Evolutionary conservation across 208 protist genomes (phyloP).

Genomic region (Leptomonas pyrrhocoris): DNA sequence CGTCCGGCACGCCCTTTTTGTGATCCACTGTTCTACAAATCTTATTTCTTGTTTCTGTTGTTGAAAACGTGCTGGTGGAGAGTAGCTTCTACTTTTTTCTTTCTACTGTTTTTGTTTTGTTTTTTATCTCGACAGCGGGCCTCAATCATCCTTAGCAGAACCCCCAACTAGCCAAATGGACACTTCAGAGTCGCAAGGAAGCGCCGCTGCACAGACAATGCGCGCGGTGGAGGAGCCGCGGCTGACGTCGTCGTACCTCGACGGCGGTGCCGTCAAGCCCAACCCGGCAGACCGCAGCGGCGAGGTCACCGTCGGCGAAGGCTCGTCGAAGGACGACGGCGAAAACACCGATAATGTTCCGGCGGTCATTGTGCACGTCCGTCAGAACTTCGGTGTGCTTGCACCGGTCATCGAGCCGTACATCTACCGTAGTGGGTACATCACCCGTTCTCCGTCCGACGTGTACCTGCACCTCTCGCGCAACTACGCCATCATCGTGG

Average conservation of each 20-base stretch:
- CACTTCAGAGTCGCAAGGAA: slow-evolving; percentile 14
- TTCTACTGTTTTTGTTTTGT: background rate
- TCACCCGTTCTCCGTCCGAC: slow-evolving; percentile 49
- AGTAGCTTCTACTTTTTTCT: too few species aligned
- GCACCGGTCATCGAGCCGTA: slow-evolving; percentile 53
- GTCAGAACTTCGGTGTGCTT: slow-evolving; percentile 64
- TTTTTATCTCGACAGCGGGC: background rate
- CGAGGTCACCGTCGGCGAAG: background rate
- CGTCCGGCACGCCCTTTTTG: too few species aligned
- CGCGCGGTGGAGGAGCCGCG: slow-evolving; percentile 16
- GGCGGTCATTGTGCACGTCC: slow-evolving; percentile 52
- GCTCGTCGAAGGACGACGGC: slow-evolving; percentile 2
- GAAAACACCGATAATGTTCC: slow-evolving; percentile 38
- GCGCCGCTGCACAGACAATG: slow-evolving; percentile 5
- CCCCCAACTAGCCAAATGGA: slow-evolving; percentile 7
- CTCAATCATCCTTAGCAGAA: too few species aligned
- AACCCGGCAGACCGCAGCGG: background rate
- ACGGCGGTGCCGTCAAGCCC: background rate
- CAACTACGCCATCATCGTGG: slow-evolving; percentile 33
- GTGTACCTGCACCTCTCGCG: slow-evolving; percentile 55
- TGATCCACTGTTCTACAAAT: too few species aligned
- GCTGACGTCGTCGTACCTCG: slow-evolving; percentile 22
- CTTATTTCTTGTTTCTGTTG: too few species aligned
- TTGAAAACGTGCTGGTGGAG: too few species aligned
- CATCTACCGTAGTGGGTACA: slow-evolving; percentile 59